Evolutionary conservation across 2,329 filamentous ascomycete genomes (phyloP), one percentile per base, ranked within the genome.

Genomic region (Nemania sp.): DNA sequence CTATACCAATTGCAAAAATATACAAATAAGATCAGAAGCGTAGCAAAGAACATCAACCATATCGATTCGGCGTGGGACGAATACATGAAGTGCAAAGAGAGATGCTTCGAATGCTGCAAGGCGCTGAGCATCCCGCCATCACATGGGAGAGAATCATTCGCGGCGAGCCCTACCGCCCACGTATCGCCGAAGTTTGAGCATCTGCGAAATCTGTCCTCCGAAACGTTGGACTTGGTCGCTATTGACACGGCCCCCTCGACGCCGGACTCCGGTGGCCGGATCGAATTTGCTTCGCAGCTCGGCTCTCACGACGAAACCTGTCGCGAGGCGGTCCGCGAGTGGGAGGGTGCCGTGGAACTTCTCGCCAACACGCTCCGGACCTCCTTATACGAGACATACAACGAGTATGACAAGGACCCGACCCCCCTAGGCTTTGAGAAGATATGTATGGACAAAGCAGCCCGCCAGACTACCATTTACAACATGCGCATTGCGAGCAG

Each of bases 401-500:
- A 75, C 60, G 75, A 71, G 21, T 79, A 80, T 54, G 78, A 81
- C 60, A 75, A 74, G 6, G 75, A 79, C 39, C 77, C 77, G 4
- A 79, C 79, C 0, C 72, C 72, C 6, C 73, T 76, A 29, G 78
- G 80, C 70, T 66, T 80, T 2, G 76, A 81, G 17, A 68, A 71
- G 1, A 69, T 83, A 0, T 78, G 83, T 47, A 70, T 66, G 10
- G 78, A 78, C 60, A 78, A 76, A 54, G 68, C 65, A 1, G 77
- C 78, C n/a, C 76, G 81, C 7, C 75, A 71, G 20, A 74, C 76
- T 17, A 73, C 77, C 0, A 79, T 83, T 4, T 69, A 75, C 47
- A 73, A 76, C 47, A 82, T 82, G 80, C 76, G 79, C 60, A 79
- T 79, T 57, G 74, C 75, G 2, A 80, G 77, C 59, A 72, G n/a